Percentiles rank a stretch among this genome's conserved stretches.
Conservation (phyloP, 768 basidiomycete genomes). For the Clitopilus hobsonii region DNA sequence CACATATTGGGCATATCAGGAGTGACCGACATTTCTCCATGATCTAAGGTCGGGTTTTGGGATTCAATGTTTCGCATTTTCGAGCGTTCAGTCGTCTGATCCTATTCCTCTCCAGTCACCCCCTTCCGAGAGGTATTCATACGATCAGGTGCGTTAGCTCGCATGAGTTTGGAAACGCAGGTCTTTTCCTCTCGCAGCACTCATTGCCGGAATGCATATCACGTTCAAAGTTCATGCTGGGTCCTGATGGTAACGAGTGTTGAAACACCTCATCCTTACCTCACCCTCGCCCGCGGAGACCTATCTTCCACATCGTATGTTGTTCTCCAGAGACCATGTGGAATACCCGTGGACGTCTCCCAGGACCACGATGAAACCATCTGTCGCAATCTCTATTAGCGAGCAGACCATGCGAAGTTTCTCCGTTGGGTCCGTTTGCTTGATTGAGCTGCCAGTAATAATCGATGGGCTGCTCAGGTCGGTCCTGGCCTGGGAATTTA, state of each 20-base stretch:
- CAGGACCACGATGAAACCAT: background rate
- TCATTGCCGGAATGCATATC: background rate
- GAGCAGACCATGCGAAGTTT: background rate
- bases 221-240: background rate
- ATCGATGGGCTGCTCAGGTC: background rate
- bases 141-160: no score
- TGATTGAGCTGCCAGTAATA: background rate
- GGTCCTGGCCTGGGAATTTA: background rate
- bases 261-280: no score
- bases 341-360: background rate
- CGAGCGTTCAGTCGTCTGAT: background rate
- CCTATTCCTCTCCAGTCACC: background rate
- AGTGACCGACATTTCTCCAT: background rate
- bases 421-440: background rate
- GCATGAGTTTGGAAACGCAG: no score
- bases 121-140: no score
- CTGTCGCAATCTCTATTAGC: background rate
- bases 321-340: background rate
- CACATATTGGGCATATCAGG: background rate
- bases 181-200: no score
- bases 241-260: no score
- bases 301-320: background rate
- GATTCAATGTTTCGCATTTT: background rate
- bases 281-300: background rate
- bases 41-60: background rate